A percentile compares a stretch with the other conserved stretches of the same genome.
Conservation (phyloP, 257 asterid species). For the Cordia subcordata region DNA sequence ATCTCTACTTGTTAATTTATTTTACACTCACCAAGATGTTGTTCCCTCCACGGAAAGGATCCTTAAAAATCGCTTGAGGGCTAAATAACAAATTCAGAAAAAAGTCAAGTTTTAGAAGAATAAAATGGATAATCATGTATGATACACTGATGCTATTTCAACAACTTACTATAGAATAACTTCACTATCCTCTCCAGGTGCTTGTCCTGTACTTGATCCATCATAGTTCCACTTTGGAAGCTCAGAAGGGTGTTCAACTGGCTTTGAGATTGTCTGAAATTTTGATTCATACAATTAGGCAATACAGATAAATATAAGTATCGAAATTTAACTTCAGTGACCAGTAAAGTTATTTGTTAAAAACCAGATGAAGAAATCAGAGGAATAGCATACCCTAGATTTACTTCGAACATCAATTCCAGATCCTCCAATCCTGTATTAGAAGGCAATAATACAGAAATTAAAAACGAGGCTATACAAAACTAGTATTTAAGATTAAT, state of each 20-base stretch:
- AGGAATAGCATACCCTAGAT: slow-evolving; percentile 68
- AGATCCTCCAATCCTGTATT: slow-evolving; percentile 85
- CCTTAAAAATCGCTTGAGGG: slow-evolving; percentile 98
- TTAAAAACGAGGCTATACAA: background rate
- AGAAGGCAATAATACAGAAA: slow-evolving; percentile 4
- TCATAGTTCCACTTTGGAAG: slow-evolving; percentile 99
- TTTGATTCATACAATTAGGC: slow-evolving; percentile 9
- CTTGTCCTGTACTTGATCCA: slow-evolving; percentile 99
- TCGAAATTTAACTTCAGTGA: background rate
- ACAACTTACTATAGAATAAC: slow-evolving; percentile 86
- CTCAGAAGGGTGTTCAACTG: slow-evolving; percentile 88
- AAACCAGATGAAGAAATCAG: slow-evolving; percentile 4
- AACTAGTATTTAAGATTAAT: background rate
- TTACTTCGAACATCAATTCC: slow-evolving; percentile 91
- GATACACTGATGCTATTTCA: background rate
- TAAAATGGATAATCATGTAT: background rate
- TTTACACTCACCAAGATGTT: slow-evolving; percentile 73
- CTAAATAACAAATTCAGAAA: slow-evolving; percentile 30
- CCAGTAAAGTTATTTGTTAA: background rate
- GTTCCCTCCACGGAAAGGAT: slow-evolving; percentile 97
- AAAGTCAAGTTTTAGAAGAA: slow-evolving; percentile 9
- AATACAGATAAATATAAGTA: slow-evolving; percentile 6
- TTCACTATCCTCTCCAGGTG: slow-evolving; percentile 99
- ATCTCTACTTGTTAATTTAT: background rate
- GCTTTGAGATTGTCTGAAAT: slow-evolving; percentile 73